These are phyloP conservation scores for Eucalyptus decipiens DNA, from an alignment of 345 rosid genomes.

Conservation along the genomic window DNA sequence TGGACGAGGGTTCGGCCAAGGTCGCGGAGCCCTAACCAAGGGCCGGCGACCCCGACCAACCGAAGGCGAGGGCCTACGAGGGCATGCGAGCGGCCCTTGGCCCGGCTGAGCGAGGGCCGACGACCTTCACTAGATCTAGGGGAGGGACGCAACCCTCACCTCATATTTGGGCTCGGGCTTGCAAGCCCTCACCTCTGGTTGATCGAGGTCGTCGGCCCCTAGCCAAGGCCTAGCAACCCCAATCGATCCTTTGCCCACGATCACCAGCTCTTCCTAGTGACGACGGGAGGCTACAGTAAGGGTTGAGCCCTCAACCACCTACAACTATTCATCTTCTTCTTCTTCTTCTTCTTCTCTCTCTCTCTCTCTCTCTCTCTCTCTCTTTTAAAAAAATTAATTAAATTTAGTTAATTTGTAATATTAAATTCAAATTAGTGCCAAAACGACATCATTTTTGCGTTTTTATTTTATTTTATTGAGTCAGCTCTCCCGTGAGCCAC, in stretches of 20 bases:
- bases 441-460: rapidly evolving
- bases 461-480: rapidly evolving
- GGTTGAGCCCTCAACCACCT: no score
- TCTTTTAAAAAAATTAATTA: no score
- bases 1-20: rapidly evolving
- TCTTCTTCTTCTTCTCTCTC: rapidly evolving
- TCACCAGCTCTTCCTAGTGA: no score
- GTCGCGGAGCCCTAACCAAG: rapidly evolving
- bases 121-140: rapidly evolving
- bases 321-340: no score
- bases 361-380: no score
- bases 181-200: rapidly evolving
- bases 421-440: no score
- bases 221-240: rapidly evolving
- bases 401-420: no score
- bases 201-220: rapidly evolving
- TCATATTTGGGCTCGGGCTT: no score
- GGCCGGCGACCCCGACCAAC: rapidly evolving
- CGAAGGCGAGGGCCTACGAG: rapidly evolving
- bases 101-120: rapidly evolving
- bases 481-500: rapidly evolving
- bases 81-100: rapidly evolving
- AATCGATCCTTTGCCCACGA: rapidly evolving
- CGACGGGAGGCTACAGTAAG: rapidly evolving
- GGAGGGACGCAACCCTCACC: no score